These are phyloP conservation scores for Blastocladiella emersonii DNA, from an alignment of 371 early-diverging fungal genomes.

Conservation along the genomic window DNA sequence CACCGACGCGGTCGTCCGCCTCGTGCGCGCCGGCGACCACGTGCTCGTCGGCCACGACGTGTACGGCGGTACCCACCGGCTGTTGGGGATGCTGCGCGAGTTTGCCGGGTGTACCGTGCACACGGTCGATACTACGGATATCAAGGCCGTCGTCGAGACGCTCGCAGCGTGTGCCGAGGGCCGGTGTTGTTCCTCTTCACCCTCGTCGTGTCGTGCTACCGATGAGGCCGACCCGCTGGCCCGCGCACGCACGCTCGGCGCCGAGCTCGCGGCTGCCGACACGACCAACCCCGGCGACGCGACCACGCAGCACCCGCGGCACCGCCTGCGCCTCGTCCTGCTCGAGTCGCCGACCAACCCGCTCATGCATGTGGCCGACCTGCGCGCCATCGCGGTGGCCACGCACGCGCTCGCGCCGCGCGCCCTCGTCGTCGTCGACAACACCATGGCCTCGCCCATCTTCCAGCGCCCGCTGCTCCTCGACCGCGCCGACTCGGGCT, in stretches of 20 bases:
- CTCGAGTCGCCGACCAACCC: constrained; percentile 89
- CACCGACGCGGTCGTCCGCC: constrained; percentile 63
- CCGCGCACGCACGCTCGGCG: no score
- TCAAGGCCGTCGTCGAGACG: constrained; percentile 38
- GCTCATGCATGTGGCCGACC: constrained; percentile 66
- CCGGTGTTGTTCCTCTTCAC: no score
- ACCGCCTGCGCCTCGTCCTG: constrained; percentile 58
- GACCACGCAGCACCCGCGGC: background rate
- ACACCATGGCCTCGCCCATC: constrained; percentile 87
- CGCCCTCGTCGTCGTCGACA: constrained; percentile 78
- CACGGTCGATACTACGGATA: constrained; percentile 65
- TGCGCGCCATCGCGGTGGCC: constrained; percentile 42
- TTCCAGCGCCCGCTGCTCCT: constrained; percentile 53
- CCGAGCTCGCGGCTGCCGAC: no score
- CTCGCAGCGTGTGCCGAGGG: constrained; percentile 32
- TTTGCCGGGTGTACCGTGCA: constrained; percentile 59
- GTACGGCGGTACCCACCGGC: constrained; percentile 75
- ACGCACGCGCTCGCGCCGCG: constrained; percentile 38
- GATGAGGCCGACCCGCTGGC: no score
- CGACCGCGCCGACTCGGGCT: no score
- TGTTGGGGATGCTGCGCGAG: constrained; percentile 52
- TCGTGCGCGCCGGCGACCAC: constrained; percentile 64
- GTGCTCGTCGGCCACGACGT: constrained; percentile 80
- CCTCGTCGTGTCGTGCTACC: no score
- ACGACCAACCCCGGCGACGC: no score